These are phyloP conservation scores for Tirmania nivea DNA, from an alignment of 495 filamentous ascomycete genomes.

Conservation along the genomic window DNA sequence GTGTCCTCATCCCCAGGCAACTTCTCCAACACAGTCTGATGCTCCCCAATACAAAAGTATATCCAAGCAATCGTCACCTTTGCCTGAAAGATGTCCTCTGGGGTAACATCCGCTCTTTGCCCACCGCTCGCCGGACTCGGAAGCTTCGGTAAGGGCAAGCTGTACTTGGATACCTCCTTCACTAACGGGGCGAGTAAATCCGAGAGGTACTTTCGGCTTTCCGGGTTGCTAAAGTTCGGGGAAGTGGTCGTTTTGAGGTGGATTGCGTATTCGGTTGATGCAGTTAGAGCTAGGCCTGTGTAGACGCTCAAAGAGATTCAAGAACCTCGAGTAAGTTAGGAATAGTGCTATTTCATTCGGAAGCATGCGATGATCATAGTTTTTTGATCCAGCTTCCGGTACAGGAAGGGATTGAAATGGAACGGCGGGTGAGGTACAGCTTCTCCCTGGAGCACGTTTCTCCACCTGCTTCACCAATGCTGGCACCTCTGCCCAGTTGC, in stretches of 20 bases:
- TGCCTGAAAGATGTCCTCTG: conserved; percentile 15
- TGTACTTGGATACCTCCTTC: conserved; percentile 6
- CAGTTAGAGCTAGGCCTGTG: conserved; percentile 13
- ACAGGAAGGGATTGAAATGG: background rate
- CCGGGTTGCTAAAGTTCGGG: conserved; percentile 5
- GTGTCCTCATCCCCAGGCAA: conserved; percentile 11
- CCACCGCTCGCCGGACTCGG: conserved; percentile 14
- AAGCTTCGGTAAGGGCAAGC: conserved; percentile 7
- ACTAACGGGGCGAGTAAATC: conserved; percentile 10
- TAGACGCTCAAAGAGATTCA: background rate
- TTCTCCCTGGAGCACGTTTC: conserved; percentile 74
- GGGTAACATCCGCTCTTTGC: conserved; percentile 6
- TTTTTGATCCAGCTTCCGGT: background rate
- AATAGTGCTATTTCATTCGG: background rate
- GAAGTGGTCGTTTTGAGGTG: conserved; percentile 10
- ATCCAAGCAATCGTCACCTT: conserved; percentile 11
- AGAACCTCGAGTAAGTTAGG: too few relatives aligned
- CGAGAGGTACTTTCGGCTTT: conserved; percentile 12
- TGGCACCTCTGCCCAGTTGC: conserved; percentile 71
- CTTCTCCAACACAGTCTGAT: conserved; percentile 9
- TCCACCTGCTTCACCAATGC: conserved; percentile 77
- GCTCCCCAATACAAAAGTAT: conserved; percentile 14
- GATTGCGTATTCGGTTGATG: conserved; percentile 11
- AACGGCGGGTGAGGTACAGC: conserved; percentile 36
- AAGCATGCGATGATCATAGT: background rate